Evolutionary conservation across 2,329 filamentous ascomycete species (phyloP), one percentile per base, ranked within the genome.

Genomic region (Aspergillus terreus): DNA sequence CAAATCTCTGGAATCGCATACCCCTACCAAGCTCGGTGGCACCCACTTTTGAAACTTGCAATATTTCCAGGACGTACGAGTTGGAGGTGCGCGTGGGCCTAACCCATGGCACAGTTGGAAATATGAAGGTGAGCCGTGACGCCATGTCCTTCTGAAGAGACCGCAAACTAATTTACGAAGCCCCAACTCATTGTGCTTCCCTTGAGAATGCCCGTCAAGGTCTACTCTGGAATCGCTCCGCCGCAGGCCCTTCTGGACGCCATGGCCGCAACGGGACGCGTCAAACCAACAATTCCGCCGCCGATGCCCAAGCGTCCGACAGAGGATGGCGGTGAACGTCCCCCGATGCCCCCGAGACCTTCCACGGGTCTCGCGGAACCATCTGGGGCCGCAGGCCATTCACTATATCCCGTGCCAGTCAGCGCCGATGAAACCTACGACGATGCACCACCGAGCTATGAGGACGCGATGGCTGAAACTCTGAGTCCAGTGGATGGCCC

Each of bases 391-490:
- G 40, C 15, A 7, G 15, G 11, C n/a, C 19, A 17, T 23, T 5
- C 40, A n/a, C 57, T 48, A 32, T 55, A 57, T 30, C 58, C 63
- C 3, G 59, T 61, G 6, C 54, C 66, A 15, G 52, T 56, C 27
- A 60, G 60, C 50, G 53, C 58, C 40, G 56, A 59, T 36, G 58
- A 63, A 19, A 56, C 27, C 25, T 67, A 66, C 57, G 86, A 90
- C 30, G 90, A 94, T 50, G 89, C 90, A n/a, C 92, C 92, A 15
- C 92, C 92, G 6, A 96, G 90, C 63, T 97, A 97, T 65, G 91
- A 96, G 71, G 92, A 96, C 71, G 91, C 90, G 11, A 86, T 96
- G 72, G 91, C 90, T 6, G 86, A 89, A 58, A 82, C 85, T 52
- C 72, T 94, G 55, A 86, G 82, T 33, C 88, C 90, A 1, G 82